phyloP scores from a whole-genome alignment of 805 yeast species.

The Hanseniaspora lindneri region DNA sequence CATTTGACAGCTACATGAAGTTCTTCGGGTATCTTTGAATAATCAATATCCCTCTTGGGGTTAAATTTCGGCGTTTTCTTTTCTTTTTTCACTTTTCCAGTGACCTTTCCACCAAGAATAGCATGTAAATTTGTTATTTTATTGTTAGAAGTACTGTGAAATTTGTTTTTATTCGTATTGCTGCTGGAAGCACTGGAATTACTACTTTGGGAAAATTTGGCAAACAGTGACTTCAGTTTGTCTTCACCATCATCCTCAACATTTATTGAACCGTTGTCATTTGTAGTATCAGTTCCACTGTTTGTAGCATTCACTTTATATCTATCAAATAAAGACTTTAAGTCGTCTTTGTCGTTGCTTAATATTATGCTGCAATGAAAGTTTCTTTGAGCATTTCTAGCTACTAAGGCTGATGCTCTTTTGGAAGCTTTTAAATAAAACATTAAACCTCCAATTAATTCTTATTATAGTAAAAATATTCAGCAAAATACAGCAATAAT shows the following conservation, averaged over 20 bases:
- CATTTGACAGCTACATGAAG: not conserved
- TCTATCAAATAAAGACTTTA: not conserved
- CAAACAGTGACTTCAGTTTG: not conserved
- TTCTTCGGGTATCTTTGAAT: not conserved
- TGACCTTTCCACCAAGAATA: not conserved
- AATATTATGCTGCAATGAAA: too few relatives aligned
- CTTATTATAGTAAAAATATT: too few relatives aligned
- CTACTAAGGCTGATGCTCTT: too few relatives aligned
- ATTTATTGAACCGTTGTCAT: not conserved
- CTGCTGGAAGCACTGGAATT: not conserved
- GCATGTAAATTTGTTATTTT: not conserved
- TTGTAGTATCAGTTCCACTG: not conserved
- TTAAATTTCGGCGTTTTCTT: not conserved
- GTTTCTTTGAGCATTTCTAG: too few relatives aligned
- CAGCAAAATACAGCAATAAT: too few relatives aligned
- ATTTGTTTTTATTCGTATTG: not conserved
- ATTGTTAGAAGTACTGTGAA: not conserved
- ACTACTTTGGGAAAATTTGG: not conserved
- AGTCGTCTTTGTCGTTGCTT: slow-evolving; percentile 1
- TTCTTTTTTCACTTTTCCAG: not conserved
- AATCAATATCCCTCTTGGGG: not conserved
- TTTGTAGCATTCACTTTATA: not conserved
- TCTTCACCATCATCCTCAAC: not conserved
- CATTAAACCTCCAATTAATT: too few relatives aligned
- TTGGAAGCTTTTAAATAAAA: too few relatives aligned